Evolutionary conservation across 2,329 filamentous ascomycete genomes (phyloP).

Genomic region (Colletotrichum endophyticum): DNA sequence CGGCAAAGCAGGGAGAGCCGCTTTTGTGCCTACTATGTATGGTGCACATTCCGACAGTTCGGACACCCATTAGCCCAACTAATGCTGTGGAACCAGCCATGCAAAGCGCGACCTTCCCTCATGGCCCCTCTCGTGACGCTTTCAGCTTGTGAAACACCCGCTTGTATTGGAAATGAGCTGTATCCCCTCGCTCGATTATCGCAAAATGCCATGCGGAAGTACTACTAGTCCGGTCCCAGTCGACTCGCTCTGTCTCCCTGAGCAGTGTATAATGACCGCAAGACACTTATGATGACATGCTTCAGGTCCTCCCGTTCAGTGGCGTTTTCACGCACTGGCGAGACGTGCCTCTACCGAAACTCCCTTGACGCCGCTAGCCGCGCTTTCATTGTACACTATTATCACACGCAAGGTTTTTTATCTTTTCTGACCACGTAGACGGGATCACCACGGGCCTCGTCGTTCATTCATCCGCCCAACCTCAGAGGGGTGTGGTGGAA

Average conservation of each 20-base stretch:
- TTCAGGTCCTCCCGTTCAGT: background rate
- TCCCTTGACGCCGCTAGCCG: background rate
- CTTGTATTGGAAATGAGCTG: background rate
- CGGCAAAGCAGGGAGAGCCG: background rate
- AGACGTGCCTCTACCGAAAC: background rate
- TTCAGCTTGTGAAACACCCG: background rate
- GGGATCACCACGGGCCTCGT: background rate
- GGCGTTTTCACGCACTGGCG: background rate
- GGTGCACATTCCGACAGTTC: background rate
- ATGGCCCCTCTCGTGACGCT: background rate
- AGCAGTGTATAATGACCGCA: background rate
- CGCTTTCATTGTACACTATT: background rate
- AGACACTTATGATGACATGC: background rate
- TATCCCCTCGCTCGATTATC: background rate
- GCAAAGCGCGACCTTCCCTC: background rate
- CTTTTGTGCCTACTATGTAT: background rate
- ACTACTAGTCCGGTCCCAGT: background rate
- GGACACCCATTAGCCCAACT: background rate
- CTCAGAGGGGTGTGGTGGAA: slow-evolving; percentile 56
- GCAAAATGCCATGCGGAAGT: background rate
- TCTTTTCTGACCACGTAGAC: background rate
- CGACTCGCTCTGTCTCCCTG: background rate
- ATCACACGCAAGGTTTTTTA: background rate
- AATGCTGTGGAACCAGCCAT: background rate
- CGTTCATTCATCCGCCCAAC: slow-evolving; percentile 24